Conservation (phyloP, 139 green algal species). For the Micractinium conductrix region DNA sequence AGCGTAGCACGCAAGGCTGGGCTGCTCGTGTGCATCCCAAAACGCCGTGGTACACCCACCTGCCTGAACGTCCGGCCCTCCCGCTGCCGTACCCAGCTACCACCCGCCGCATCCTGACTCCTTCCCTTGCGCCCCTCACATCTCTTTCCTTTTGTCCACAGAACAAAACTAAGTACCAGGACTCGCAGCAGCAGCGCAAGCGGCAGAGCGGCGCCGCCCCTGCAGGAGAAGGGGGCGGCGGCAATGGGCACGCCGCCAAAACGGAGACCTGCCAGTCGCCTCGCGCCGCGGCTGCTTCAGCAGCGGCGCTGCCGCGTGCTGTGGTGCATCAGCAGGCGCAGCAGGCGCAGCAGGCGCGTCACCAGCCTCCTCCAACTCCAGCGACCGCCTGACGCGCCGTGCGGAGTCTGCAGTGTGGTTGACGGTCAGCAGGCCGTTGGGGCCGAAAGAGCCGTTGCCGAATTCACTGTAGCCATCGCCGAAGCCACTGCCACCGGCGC, state of each 20-base stretch:
- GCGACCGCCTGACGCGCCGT: no score
- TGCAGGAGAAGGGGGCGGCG: not conserved
- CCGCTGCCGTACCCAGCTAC: not conserved
- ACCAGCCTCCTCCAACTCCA: no score
- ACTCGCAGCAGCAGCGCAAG: not conserved
- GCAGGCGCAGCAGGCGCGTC: no score
- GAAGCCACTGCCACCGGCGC: no score
- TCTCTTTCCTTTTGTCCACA: not conserved
- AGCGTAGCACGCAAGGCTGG: no score
- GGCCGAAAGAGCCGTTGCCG: no score
- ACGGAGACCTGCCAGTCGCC: not conserved
- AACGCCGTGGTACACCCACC: not conserved
- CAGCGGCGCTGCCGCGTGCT: not conserved
- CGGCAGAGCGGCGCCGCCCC: not conserved
- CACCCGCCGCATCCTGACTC: not conserved
- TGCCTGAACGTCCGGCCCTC: not conserved
- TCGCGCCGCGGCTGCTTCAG: not conserved
- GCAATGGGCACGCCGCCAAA: not conserved
- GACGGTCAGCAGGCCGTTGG: no score
- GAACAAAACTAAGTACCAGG: not conserved
- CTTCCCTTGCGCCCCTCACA: not conserved
- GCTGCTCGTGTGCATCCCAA: no score
- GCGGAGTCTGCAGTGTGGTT: no score
- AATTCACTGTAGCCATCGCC: no score
- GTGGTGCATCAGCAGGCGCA: slow-evolving; percentile 14